Percentiles rank a stretch among this genome's conserved stretches.
Evolutionary conservation across 192 early-diverging fungal genomes (phyloP).

Genomic region (Glomus cerebriforme): DNA sequence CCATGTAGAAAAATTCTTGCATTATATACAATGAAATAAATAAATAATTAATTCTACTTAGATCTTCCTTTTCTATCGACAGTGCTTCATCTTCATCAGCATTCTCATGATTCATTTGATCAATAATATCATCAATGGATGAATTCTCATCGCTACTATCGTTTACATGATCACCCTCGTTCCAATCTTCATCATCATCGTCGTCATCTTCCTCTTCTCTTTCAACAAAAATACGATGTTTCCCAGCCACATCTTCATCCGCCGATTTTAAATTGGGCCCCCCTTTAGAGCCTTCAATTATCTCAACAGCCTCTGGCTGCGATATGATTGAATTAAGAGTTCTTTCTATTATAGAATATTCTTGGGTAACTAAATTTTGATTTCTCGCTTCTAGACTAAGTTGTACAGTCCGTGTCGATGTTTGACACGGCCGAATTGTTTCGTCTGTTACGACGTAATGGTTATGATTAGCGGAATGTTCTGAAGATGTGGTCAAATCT

Average conservation of each 20-base stretch:
- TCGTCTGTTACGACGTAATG: not conserved
- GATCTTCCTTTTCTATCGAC: not conserved
- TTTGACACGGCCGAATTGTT: not conserved
- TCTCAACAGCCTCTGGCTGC: not conserved
- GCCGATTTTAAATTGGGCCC: not conserved
- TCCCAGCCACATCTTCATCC: conserved; percentile 13
- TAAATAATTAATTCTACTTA: not conserved
- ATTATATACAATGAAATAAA: not conserved
- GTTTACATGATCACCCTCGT: conserved; percentile 26
- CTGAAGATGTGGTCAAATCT: not conserved
- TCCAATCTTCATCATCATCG: conserved; percentile 43
- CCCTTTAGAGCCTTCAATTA: conserved; percentile 2
- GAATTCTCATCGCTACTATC: conserved; percentile 31
- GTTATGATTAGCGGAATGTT: not conserved
- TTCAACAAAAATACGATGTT: conserved; percentile 20
- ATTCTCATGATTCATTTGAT: conserved; percentile 16
- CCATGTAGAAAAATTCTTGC: not conserved
- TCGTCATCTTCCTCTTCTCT: conserved; percentile 40
- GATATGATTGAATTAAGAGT: not conserved
- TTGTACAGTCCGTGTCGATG: not conserved
- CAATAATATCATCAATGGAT: conserved; percentile 24
- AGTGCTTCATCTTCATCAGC: conserved; percentile 9
- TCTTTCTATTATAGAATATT: not conserved
- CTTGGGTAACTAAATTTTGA: not conserved
- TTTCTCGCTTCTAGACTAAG: not conserved